phyloP scores from a whole-genome alignment of 192 early-diverging fungal genomes.

The Coemansia biformis region DNA sequence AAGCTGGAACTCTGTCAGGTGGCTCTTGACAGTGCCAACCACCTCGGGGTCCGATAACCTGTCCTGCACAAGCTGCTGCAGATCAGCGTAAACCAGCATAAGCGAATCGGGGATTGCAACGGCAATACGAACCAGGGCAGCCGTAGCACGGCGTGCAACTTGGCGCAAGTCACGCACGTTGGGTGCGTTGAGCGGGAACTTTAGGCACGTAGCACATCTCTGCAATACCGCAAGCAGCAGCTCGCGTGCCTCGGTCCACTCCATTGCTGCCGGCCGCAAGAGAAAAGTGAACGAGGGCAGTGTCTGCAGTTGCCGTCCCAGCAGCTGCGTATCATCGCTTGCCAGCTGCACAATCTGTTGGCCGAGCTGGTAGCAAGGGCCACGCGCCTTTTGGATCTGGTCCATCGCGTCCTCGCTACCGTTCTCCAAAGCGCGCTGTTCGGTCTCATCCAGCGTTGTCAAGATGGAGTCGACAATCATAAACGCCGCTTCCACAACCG shows the following conservation, averaged over 20 bases:
- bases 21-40: constrained; percentile 19
- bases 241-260: constrained; percentile 10
- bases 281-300: constrained; percentile 43
- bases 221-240: constrained; percentile 31
- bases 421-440: constrained; percentile 40
- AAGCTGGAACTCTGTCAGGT: constrained; percentile 41
- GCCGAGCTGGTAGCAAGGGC: constrained; percentile 27
- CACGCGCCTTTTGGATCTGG: constrained; percentile 10
- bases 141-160: constrained; percentile 29
- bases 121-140: constrained; percentile 35
- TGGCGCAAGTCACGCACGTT: constrained; percentile 10
- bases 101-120: constrained; percentile 36
- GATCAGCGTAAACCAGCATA: constrained; percentile 34
- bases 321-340: background rate
- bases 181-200: background rate
- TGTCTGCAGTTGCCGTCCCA: constrained; percentile 25
- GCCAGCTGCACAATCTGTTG: constrained; percentile 12
- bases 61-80: constrained; percentile 28
- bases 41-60: constrained; percentile 17
- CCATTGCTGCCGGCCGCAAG: constrained; percentile 24
- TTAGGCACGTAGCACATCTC: constrained; percentile 17
- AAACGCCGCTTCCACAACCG: constrained; percentile 31
- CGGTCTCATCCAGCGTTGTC: constrained; percentile 33
- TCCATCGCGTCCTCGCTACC: constrained; percentile 2
- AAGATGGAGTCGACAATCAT: constrained; percentile 29